Evolutionary conservation across 2,329 filamentous ascomycete genomes (phyloP).

Genomic region (Xylariomycetidae sp.): DNA sequence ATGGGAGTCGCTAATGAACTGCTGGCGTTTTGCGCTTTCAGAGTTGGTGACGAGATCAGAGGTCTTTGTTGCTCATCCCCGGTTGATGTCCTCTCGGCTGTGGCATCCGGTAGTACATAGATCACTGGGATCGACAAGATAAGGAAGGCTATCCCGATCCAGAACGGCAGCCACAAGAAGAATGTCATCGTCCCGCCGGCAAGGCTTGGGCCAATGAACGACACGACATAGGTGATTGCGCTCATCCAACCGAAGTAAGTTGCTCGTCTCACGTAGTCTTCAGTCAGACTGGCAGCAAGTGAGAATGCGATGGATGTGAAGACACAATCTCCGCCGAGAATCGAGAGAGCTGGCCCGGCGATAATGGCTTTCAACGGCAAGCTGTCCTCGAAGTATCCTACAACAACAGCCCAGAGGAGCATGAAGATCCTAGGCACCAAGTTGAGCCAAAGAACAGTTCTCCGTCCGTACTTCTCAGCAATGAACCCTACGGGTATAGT

Average conservation of each 20-base stretch:
- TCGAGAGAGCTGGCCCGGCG: constrained; percentile 35
- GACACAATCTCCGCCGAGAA: constrained; percentile 46
- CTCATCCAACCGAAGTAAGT: constrained; percentile 48
- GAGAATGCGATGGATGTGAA: constrained; percentile 46
- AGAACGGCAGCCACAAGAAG: constrained; percentile 40
- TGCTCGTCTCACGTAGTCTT: constrained; percentile 38
- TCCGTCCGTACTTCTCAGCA: constrained; percentile 38
- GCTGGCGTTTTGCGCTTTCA: constrained; percentile 30
- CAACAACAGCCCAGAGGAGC: constrained; percentile 34
- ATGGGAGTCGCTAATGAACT: constrained; percentile 17
- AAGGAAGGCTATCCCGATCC: constrained; percentile 33
- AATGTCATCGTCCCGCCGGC: constrained; percentile 42
- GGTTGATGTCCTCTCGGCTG: constrained; percentile 3
- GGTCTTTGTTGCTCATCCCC: constrained; percentile 31
- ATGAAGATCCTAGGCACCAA: constrained; percentile 37
- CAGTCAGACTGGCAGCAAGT: constrained; percentile 38
- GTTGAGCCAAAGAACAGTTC: constrained; percentile 37
- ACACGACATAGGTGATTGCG: constrained; percentile 42
- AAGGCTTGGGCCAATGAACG: constrained; percentile 40
- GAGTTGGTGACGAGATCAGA: constrained; percentile 33
- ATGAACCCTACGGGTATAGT: constrained; percentile 44
- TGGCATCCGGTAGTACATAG: constrained; percentile 21
- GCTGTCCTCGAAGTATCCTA: constrained; percentile 32
- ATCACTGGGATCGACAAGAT: constrained; percentile 29
- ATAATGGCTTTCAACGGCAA: constrained; percentile 36